A percentile compares a stretch with the other conserved stretches of the same genome.
Conservation (phyloP, 2,329 filamentous ascomycete species). For the Calonectria honghensis region DNA sequence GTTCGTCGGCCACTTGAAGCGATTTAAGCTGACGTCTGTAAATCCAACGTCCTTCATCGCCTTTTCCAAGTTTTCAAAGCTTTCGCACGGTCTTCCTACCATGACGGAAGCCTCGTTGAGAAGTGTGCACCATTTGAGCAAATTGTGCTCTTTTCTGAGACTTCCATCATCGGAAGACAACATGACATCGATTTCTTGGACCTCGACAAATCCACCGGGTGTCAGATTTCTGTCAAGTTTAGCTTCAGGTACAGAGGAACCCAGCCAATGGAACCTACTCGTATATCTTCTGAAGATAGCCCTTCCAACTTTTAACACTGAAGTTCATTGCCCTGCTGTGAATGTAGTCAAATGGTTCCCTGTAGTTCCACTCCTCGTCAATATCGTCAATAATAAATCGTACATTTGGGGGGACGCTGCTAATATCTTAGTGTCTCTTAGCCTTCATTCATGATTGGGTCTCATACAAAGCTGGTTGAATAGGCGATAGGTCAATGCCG, state of each 20-base stretch:
- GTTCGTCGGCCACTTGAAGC: slow-evolving; percentile 69
- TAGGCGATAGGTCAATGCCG: slow-evolving; percentile 20
- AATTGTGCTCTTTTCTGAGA: slow-evolving; percentile 44
- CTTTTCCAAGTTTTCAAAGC: slow-evolving; percentile 47
- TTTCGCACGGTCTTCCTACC: slow-evolving; percentile 54
- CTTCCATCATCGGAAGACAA: slow-evolving; percentile 45
- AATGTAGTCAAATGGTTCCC: slow-evolving; percentile 31
- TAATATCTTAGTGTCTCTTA: neutral
- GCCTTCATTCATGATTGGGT: too few relatives aligned
- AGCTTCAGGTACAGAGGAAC: accelerated
- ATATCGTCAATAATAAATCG: slow-evolving; percentile 36
- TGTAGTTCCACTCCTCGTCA: slow-evolving; percentile 35
- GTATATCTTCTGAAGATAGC: slow-evolving; percentile 6
- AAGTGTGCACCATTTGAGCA: slow-evolving; percentile 52
- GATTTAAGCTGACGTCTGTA: slow-evolving; percentile 66
- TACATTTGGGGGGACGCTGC: slow-evolving; percentile 36
- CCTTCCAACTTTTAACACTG: slow-evolving; percentile 22
- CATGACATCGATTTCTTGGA: slow-evolving; percentile 49
- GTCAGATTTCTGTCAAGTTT: slow-evolving; percentile 36
- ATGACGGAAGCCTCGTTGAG: slow-evolving; percentile 55
- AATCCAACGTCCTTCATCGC: slow-evolving; percentile 70
- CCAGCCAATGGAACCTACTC: neutral
- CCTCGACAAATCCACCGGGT: slow-evolving; percentile 45
- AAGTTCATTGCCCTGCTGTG: slow-evolving; percentile 35
- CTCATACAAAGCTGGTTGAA: slow-evolving; percentile 23